Base-by-base conservation (phyloP, 202 grass and related monocot genomes). In the Cymbopogon flexuosus region DNA sequence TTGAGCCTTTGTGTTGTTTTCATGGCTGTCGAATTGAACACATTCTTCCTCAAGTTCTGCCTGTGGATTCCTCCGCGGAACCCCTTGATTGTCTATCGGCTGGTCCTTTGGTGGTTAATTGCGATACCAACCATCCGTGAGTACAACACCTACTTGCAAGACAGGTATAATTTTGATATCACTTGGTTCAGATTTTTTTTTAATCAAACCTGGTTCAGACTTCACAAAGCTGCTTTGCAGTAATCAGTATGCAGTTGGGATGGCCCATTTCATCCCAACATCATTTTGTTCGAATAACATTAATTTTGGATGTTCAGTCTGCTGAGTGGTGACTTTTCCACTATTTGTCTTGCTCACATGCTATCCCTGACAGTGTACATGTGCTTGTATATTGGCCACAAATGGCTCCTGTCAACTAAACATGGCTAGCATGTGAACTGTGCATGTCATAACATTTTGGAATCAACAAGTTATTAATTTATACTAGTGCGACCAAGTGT, bases 141-240 rank as follows among this genome's bases (percentile, higher is more conserved):
- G 78, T 99, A 99, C 61, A 99, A 99, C 65, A 99, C 92, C 43
- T 99, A 99, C 81, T 91, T 99, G 56, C 96, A 99, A 84, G 92
- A 99, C 87, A 99, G 90, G 96, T 99, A 89, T 59, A 43, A 22
- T 54, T 57, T 84, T 87, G 49, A 59, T 63, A n/a, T 40, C 24
- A 56, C 4, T 52, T 43, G 23, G 18, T 81, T 60, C 31, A 66
- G 8, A 79, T 87, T 74, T 76, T 49, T 47, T 45, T 45, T 45
- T 16, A 6, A 16, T 49, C 46, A 6, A 49, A 46, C 4, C 43
- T 36, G 22, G 18, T 83, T 65, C 39, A 66, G 8, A 79, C 7
- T 87, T 73, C 67, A 29, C 64, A 77, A 27, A 62, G 8, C 11
- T 59, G 64, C 22, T 62, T 60, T 23, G 45, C 18, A 80, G 34